Conservation (phyloP, 1,284 basidiomycete genomes). For the Trichosporon asahii region DNA sequence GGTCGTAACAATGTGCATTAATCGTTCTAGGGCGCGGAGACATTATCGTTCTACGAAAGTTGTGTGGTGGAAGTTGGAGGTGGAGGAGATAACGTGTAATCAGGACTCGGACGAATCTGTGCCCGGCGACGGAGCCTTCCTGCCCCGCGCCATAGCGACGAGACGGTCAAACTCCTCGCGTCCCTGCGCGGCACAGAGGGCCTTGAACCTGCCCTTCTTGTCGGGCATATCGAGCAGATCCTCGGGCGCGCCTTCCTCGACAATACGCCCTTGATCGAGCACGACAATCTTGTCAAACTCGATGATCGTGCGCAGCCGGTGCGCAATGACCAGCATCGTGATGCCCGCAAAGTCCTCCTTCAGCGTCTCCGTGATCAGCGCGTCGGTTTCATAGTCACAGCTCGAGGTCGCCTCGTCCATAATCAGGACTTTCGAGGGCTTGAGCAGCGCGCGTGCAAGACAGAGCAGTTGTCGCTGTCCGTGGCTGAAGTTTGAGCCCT, state of each 20-base stretch:
- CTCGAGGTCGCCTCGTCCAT: constrained; percentile 60
- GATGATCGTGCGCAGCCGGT: constrained; percentile 61
- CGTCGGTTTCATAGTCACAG: constrained; percentile 72
- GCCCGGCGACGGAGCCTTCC: neutral
- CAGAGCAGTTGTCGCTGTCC: constrained; percentile 76
- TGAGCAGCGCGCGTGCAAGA: constrained; percentile 67
- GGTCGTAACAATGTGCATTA: neutral
- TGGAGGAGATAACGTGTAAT: neutral
- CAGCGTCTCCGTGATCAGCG: constrained; percentile 70
- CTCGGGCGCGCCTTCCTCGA: constrained; percentile 39
- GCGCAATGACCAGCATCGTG: constrained; percentile 69
- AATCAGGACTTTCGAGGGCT: constrained; percentile 66
- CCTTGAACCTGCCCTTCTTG: constrained; percentile 34
- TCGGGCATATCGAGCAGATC: constrained; percentile 20
- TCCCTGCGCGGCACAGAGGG: constrained; percentile 47
- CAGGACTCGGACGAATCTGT: neutral
- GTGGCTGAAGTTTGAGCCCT: constrained; percentile 67
- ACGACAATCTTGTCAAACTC: constrained; percentile 57
- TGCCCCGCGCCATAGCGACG: neutral
- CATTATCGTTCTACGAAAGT: neutral
- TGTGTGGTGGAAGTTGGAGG: neutral
- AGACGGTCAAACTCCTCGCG: constrained; percentile 43
- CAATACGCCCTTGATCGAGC: constrained; percentile 63
- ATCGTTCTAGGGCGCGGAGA: neutral
- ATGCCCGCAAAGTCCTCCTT: constrained; percentile 64